Base-by-base conservation (phyloP, 805 yeast genomes). In the Wickerhamiella domercqiae region DNA sequence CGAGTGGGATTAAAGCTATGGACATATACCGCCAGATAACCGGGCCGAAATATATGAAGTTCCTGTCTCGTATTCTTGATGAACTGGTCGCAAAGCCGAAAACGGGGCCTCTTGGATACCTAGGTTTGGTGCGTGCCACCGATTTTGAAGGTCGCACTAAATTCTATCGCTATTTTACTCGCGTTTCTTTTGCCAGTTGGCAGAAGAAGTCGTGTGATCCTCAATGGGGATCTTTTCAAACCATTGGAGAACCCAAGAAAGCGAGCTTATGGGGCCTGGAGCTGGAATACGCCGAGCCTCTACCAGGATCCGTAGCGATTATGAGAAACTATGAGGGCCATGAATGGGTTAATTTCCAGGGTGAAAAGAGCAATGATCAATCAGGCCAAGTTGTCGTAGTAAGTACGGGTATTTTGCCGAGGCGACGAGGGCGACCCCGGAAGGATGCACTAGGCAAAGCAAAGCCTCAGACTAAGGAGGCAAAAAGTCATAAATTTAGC, bases 61-160 rank as follows among this genome's bases (percentile, higher is more conserved):
- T 76, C 1, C 65, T 71, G 43, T 51, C 68, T 1, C 67, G 71
- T 38, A 51, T 67, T 13, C 57, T 73, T 30, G 83, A 73, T 29
- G 54, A 59, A 20, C 60, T 69, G 34, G 66, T 66, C 15, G 51
- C 60, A 2, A 41, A 38, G 21, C 25, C 39, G 24, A 45, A 39
- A 9, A 39, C 31, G 33, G 30, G 37, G 6, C 22, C 35, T 1
- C 41, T 52, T 33, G 59, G 52, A 38, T 59, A 51, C 41, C 54
- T 55, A 40, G 60, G 55, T 2, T 59, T 82, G 9, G 65, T 77
- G 0, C 65, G 78, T 43, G 74, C 75, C 14, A 71, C 72, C 41
- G 93, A 80, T 50, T 73, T 73, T 46, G 74, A 72, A 41, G 93
- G 93, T 0, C 73, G 83, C 45, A 64, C 67, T 40, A 78, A 80